Evolutionary conservation across 1,139 yeast genomes (phyloP).

Genomic region (Yamadazyma triangularis): DNA sequence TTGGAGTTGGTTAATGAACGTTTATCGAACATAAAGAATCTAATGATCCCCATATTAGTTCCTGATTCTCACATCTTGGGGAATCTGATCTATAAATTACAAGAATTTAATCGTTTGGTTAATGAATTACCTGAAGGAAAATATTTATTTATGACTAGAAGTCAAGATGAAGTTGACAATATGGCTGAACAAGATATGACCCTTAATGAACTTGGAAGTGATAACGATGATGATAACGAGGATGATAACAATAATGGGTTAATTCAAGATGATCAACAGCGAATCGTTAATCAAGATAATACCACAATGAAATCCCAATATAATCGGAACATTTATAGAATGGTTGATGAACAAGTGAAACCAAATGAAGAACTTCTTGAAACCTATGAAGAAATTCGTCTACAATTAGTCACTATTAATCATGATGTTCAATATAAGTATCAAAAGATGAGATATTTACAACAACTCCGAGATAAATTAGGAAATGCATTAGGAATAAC

Average conservation of each 20-base stretch:
- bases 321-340: conserved; percentile 6
- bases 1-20: conserved; percentile 24
- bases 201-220: not conserved
- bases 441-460: conserved; percentile 26
- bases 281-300: conserved; percentile 2
- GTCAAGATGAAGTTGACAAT: not conserved
- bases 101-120: conserved; percentile 21
- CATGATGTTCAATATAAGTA: conserved; percentile 19
- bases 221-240: conserved; percentile 3
- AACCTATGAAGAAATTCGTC: conserved; percentile 23
- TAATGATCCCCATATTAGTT: conserved; percentile 26
- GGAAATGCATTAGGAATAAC: conserved; percentile 7
- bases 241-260: conserved; percentile 2
- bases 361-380: conserved; percentile 12
- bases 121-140: conserved; percentile 31
- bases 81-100: conserved; percentile 7
- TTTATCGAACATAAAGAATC: conserved; percentile 17
- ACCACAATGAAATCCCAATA: conserved; percentile 1
- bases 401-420: conserved; percentile 14
- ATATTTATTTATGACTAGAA: conserved; percentile 18
- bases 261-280: conserved; percentile 14
- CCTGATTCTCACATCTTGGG: conserved; percentile 16
- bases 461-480: conserved; percentile 14
- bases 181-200: not conserved
- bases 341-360: conserved; percentile 7